phyloP scores from a whole-genome alignment of 805 yeast genomes.

The Groenewaldozyma salmanticensis region DNA sequence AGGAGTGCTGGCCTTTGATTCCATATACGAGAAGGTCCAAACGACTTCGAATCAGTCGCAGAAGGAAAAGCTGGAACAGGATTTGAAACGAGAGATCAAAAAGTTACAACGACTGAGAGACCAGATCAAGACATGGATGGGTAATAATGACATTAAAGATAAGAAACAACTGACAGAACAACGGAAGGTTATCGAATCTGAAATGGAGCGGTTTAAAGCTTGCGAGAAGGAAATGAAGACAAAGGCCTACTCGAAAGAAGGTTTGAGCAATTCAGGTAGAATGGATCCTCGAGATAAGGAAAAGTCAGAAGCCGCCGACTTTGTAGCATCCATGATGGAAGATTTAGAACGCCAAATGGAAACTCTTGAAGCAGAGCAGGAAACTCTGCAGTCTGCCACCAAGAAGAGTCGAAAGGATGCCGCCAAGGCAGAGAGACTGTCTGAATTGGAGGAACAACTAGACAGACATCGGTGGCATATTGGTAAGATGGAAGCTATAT shows the following conservation, averaged over 20 bases:
- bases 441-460: conserved; percentile 50
- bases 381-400: conserved; percentile 39
- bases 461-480: conserved; percentile 77
- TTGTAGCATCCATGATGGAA: conserved; percentile 62
- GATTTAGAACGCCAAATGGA: conserved; percentile 78
- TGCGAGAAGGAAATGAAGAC: conserved; percentile 90
- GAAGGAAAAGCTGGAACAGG: conserved; percentile 83
- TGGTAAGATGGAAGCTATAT: conserved; percentile 63
- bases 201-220: conserved; percentile 93
- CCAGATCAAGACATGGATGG: conserved; percentile 90
- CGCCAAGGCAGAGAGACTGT: conserved; percentile 46
- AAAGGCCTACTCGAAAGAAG: conserved; percentile 90
- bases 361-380: conserved; percentile 62
- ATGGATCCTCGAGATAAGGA: conserved; percentile 75
- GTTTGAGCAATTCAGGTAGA: conserved; percentile 59
- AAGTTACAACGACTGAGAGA: conserved; percentile 89
- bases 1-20: conserved; percentile 80
- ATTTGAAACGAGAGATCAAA: conserved; percentile 88
- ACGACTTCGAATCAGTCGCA: conserved; percentile 75
- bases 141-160: conserved; percentile 85
- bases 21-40: conserved; percentile 74
- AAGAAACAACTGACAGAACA: conserved; percentile 75
- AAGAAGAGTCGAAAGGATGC: conserved; percentile 55
- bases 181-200: conserved; percentile 45
- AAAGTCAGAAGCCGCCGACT: conserved; percentile 61